Evolutionary conservation across 106 monocot species (phyloP).

Genomic region (Amphibolis antarctica): DNA sequence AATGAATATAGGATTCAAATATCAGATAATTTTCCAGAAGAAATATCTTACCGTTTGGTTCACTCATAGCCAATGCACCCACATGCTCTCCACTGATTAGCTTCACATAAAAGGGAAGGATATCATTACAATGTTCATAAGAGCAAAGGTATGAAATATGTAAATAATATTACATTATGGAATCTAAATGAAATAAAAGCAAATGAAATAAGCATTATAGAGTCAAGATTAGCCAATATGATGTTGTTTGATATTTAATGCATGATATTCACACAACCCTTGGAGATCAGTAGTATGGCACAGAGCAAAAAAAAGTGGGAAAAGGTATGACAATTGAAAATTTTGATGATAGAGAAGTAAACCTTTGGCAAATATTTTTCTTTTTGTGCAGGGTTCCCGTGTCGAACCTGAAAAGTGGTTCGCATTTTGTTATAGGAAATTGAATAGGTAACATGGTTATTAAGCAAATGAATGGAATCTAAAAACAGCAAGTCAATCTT

Average conservation of each 20-base stretch:
- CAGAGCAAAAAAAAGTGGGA: too few relatives aligned
- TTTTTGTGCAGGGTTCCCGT: conserved; percentile 68
- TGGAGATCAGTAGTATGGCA: background rate
- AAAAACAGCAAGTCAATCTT: background rate
- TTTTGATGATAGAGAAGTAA: conserved; percentile 5
- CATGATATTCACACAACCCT: too few relatives aligned
- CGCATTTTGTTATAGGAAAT: background rate
- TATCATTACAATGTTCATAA: conserved; percentile 7
- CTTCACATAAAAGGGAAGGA: conserved; percentile 42
- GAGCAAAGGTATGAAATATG: too few relatives aligned
- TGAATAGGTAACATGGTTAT: background rate
- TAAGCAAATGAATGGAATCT: background rate
- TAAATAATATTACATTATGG: too few relatives aligned
- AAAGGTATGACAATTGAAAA: conserved; percentile 1
- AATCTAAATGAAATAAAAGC: too few relatives aligned
- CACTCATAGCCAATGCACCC: conserved; percentile 99
- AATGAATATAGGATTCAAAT: too few relatives aligned
- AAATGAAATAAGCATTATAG: too few relatives aligned
- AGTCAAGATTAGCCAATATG: too few relatives aligned
- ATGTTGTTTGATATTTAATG: too few relatives aligned
- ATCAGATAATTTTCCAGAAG: too few relatives aligned
- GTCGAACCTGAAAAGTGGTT: conserved; percentile 47
- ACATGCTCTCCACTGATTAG: conserved; percentile 96
- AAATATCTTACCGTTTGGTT: conserved; percentile 69
- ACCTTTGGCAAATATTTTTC: conserved; percentile 90